Evolutionary conservation across 306 rosid genomes (phyloP), one percentile per base, ranked within the genome.

Genomic region (Luffa aegyptiaca): DNA sequence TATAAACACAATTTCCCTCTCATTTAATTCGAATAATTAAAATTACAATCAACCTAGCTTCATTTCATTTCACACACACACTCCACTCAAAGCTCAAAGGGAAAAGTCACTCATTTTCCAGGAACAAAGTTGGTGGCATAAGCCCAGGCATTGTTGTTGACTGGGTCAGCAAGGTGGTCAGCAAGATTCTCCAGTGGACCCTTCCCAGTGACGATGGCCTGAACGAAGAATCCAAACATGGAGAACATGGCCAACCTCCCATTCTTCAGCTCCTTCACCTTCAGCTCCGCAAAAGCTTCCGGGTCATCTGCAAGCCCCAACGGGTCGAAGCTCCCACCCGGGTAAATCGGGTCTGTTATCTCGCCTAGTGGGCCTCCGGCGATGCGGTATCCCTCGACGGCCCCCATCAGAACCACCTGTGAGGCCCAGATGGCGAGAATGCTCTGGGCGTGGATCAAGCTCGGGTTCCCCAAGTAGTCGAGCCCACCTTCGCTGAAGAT

Each of bases 81-180:
- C 31, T 26, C 31, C 31, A 26, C 31, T 26, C 31, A 26, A 26
- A n/a, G n/a, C n/a, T n/a, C n/a, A n/a, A n/a, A n/a, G n/a, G n/a
- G n/a, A n/a, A n/a, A n/a, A 39, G 42, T 3, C 5, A 39, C 17
- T 78, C 74, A 78, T 68, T 78, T 78, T 78, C 81, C 81, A 42
- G 81, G 81, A 48, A 63, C 81, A 64, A 78, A 78, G 74, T 78
- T 62, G 71, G 81, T 78, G 18, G 81, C 81, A 11, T 55, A 76
- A 33, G 80, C 69, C 80, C 80, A 76, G 4, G 80, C 80, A 16
- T 76, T 76, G 35, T 78, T 78, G 74, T 78, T 78, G 33, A 78
- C 81, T 42, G 80, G 80, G 41, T 78, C 80, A 45, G 59, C 73
- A 12, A 78, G 55, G 13, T 78, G 80, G 71, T 78, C 81, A 5